Percentiles rank a stretch among this genome's conserved stretches.
Conservation (phyloP, 1,284 basidiomycete genomes). For the Austroboletus novae-zelandiae region DNA sequence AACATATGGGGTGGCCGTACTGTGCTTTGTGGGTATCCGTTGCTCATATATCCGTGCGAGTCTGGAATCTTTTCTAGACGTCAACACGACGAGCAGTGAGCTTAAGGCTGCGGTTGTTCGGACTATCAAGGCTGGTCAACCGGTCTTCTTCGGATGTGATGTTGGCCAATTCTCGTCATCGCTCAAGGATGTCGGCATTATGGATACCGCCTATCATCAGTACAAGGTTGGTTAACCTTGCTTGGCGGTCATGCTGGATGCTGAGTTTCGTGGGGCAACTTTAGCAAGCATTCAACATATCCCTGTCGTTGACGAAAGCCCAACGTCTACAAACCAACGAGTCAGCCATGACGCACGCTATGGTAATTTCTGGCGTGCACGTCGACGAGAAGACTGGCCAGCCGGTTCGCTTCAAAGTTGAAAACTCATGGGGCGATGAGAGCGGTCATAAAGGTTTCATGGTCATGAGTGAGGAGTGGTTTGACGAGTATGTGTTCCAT, state of each 20-base stretch:
- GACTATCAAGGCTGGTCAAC: conserved; percentile 85
- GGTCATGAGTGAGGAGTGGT: conserved; percentile 91
- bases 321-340: conserved; percentile 82
- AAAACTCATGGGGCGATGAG: conserved; percentile 91
- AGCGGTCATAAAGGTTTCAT: conserved; percentile 87
- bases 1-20: conserved; percentile 87
- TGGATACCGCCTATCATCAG: conserved; percentile 84
- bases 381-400: conserved; percentile 68
- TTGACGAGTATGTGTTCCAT: conserved; percentile 68
- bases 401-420: conserved; percentile 87
- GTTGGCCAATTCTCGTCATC: conserved; percentile 82
- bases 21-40: conserved; percentile 65
- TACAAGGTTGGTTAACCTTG: conserved; percentile 55
- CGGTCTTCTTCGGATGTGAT: conserved; percentile 95
- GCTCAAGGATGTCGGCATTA: conserved; percentile 66
- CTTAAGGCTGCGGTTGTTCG: conserved; percentile 83
- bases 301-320: conserved; percentile 72
- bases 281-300: conserved; percentile 58
- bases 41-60: not conserved
- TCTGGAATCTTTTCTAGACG: conserved; percentile 53
- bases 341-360: conserved; percentile 88
- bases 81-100: conserved; percentile 82
- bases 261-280: conserved; percentile 1
- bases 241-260: not conserved
- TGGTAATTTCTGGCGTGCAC: conserved; percentile 94